Base-by-base conservation (phyloP, 2,329 filamentous ascomycete genomes). In the Didymella pinodella region DNA sequence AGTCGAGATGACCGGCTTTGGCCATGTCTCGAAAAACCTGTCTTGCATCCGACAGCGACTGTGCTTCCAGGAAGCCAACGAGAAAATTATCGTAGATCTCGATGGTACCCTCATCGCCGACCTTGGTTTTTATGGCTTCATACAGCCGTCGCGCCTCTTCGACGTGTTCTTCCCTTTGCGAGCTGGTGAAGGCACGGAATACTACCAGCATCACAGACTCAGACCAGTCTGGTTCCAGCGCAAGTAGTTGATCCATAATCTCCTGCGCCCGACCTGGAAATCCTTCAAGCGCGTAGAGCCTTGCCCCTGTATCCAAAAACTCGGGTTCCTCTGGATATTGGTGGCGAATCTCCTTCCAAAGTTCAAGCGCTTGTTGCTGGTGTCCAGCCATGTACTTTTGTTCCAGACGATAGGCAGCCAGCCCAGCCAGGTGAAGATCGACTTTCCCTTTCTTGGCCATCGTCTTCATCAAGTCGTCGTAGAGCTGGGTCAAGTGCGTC, bases 21-120 rank as follows among this genome's bases (percentile, higher is more conserved):
- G 96, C 93, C 92, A 97, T 96, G 74, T 97, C 92, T 66, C 90
- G 91, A 75, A 96, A 96, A 0, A 92, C 86, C 52, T 87, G 86
- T 54, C 94, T 83, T 0, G 91, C 91, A 59, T 88, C 83, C 59
- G 90, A 85, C 6, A 86, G 82, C 58, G 88, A 83, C 52, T 87
- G 85, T 7, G 86, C 83, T 22, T 87, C 82, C 26, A 97, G 78
- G 69, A 96, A 91, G 44, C 85, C 85, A 20, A 89, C 84, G 46
- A 90, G 88, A 34, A 93, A 84, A 60, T 85, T 81, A 73, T 96
- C 92, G 67, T 93, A 96, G 70, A 96, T 90, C 18, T 86, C 79
- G 69, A 93, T 87, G 3, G 81, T 85, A 79, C 93, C 89, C 0
- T 82, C 76, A 0, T 52, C 44, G 5, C 85, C 86, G 2, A 92